A percentile compares a stretch with the other conserved stretches of the same genome.
These are phyloP conservation scores for Talaromyces sp. DNA, from an alignment of 2,329 filamentous ascomycete genomes.

Conservation along the genomic window DNA sequence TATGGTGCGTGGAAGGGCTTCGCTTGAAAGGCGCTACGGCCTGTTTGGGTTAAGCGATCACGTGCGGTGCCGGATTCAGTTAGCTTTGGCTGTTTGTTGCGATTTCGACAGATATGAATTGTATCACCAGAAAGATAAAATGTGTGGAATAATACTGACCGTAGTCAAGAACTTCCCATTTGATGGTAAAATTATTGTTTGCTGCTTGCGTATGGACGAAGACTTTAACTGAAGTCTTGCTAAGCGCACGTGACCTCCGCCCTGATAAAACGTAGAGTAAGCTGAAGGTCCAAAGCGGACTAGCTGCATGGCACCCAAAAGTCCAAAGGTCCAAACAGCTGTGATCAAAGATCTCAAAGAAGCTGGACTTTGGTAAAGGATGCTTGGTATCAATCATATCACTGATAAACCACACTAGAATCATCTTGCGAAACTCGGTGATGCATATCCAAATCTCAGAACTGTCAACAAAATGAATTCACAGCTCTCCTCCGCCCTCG, in stretches of 20 bases:
- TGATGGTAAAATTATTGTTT: neutral
- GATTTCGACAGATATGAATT: too few species aligned
- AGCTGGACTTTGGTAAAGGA: neutral
- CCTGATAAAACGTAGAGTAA: neutral
- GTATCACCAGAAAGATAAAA: too few species aligned
- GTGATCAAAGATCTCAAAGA: neutral
- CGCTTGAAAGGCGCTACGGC: conserved; percentile 32
- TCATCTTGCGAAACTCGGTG: neutral
- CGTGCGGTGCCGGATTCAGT: neutral
- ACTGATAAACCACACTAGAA: neutral
- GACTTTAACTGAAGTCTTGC: neutral
- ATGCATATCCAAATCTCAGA: neutral
- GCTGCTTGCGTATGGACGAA: neutral
- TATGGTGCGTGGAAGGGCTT: conserved; percentile 31
- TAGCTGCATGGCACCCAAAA: conserved; percentile 1
- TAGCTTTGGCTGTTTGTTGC: too few species aligned
- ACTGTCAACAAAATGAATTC: conserved; percentile 36
- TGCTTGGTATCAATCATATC: neutral
- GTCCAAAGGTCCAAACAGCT: neutral
- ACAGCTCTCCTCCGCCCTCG: conserved; percentile 38
- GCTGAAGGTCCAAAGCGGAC: neutral
- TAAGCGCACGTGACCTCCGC: neutral
- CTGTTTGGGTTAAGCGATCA: neutral
- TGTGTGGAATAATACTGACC: too few species aligned
- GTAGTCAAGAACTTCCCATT: too few species aligned